phyloP scores from a whole-genome alignment of 108 stramenopile species.

The Skeletonema marinoi region DNA sequence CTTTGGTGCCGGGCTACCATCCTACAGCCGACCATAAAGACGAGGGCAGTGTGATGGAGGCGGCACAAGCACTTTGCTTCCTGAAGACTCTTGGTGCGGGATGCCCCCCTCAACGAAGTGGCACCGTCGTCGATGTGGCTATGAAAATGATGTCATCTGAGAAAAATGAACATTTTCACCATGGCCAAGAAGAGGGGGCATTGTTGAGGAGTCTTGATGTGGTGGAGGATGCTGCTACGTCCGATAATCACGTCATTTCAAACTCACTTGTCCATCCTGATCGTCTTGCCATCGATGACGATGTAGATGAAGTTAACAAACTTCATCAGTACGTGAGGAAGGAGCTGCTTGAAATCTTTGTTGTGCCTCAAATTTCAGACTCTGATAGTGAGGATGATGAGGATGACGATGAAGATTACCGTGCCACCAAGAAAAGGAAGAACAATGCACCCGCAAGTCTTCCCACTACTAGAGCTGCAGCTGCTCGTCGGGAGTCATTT shows the following conservation, averaged over 20 bases:
- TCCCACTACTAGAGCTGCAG: background rate
- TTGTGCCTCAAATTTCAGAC: constrained; percentile 31
- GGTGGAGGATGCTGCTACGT: background rate
- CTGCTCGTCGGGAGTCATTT: background rate
- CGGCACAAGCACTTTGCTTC: constrained; percentile 13
- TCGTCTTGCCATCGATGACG: constrained; percentile 43
- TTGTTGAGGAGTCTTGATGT: background rate
- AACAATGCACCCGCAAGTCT: background rate
- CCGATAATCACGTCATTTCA: background rate
- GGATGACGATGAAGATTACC: constrained; percentile 12
- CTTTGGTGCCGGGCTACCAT: background rate
- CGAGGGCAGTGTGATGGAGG: constrained; percentile 5
- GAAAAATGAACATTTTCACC: background rate
- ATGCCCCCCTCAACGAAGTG: constrained; percentile 2
- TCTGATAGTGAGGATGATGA: constrained; percentile 5
- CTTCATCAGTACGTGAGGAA: constrained; percentile 50
- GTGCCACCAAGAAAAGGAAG: constrained; percentile 1
- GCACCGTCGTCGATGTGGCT: constrained; percentile 22
- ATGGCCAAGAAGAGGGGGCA: background rate
- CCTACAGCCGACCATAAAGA: background rate
- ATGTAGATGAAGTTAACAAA: constrained; percentile 44
- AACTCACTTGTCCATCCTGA: constrained; percentile 38
- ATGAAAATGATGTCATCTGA: constrained; percentile 13
- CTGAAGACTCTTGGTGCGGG: constrained; percentile 20
- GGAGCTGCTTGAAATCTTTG: constrained; percentile 52